Evolutionary conservation across 2,329 filamentous ascomycete species (phyloP).

Genomic region (Calonectria hawksworthii): DNA sequence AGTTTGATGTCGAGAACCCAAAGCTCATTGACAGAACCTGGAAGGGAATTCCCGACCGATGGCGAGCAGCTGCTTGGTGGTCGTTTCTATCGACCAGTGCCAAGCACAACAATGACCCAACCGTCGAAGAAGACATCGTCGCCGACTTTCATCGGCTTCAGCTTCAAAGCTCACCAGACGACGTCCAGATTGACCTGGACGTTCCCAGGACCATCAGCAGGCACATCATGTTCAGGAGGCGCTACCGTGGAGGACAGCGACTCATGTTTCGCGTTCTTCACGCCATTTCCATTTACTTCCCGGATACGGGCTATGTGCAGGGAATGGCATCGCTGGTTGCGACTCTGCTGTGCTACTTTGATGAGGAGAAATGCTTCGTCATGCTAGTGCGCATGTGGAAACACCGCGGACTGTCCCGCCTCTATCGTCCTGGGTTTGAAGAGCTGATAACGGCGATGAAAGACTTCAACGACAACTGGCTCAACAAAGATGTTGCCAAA

Average conservation of each 20-base stretch:
- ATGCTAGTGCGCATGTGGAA: slow-evolving; percentile 98
- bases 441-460: slow-evolving; percentile 88
- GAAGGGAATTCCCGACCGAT: slow-evolving; percentile 98
- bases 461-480: slow-evolving; percentile 89
- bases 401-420: slow-evolving; percentile 84
- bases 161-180: slow-evolving; percentile 83
- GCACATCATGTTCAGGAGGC: slow-evolving; percentile 95
- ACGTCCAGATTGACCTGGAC: slow-evolving; percentile 97
- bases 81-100: slow-evolving; percentile 88
- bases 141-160: slow-evolving; percentile 81
- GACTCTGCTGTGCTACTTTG: slow-evolving; percentile 95
- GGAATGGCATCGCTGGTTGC: slow-evolving; percentile 96
- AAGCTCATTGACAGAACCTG: slow-evolving; percentile 93
- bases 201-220: slow-evolving; percentile 94
- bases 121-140: slow-evolving; percentile 79
- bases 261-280: slow-evolving; percentile 94
- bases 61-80: slow-evolving; percentile 95
- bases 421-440: slow-evolving; percentile 88
- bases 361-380: slow-evolving; percentile 93
- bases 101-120: slow-evolving; percentile 70
- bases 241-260: slow-evolving; percentile 93
- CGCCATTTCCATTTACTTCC: slow-evolving; percentile 90
- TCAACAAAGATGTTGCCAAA: slow-evolving; percentile 82
- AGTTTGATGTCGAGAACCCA: slow-evolving; percentile 85
- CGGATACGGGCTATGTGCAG: slow-evolving; percentile 94